A percentile compares a stretch with the other conserved stretches of the same genome.
phyloP scores from a whole-genome alignment of 2,329 filamentous ascomycete species.

The Phaeoacremonium minimum region DNA sequence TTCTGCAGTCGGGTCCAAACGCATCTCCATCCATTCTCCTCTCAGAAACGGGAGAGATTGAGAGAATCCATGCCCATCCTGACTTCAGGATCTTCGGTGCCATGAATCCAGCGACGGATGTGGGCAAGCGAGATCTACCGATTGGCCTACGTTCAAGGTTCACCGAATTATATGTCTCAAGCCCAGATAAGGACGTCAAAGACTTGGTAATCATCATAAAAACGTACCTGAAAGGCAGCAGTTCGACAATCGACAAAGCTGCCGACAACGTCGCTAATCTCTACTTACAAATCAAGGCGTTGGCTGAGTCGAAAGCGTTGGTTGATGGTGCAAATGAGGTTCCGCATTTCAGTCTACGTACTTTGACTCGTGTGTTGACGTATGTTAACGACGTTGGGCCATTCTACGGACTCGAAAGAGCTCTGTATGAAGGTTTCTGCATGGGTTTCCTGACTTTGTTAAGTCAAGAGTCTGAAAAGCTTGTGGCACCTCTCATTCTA shows the following conservation, averaged over 20 bases:
- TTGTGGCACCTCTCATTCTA: slow-evolving; percentile 75
- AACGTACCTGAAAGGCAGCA: slow-evolving; percentile 74
- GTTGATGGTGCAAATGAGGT: slow-evolving; percentile 95
- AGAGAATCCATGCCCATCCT: slow-evolving; percentile 82
- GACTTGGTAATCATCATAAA: slow-evolving; percentile 86
- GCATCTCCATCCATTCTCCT: slow-evolving; percentile 78
- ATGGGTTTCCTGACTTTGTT: slow-evolving; percentile 97
- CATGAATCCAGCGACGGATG: slow-evolving; percentile 98
- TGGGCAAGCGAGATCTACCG: slow-evolving; percentile 91
- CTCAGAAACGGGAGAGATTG: slow-evolving; percentile 89
- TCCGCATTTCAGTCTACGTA: slow-evolving; percentile 94
- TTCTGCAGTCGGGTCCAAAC: slow-evolving; percentile 69
- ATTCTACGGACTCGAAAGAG: slow-evolving; percentile 78
- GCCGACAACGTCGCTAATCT: slow-evolving; percentile 78
- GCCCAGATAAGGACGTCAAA: slow-evolving; percentile 80
- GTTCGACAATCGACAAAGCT: slow-evolving; percentile 67
- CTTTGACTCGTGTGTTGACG: slow-evolving; percentile 81
- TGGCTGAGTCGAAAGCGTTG: slow-evolving; percentile 76
- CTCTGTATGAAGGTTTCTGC: slow-evolving; percentile 90
- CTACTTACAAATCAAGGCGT: slow-evolving; percentile 80
- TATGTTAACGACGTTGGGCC: slow-evolving; percentile 84
- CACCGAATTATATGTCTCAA: slow-evolving; percentile 91
- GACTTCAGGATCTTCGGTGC: slow-evolving; percentile 96
- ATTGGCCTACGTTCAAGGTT: slow-evolving; percentile 87
- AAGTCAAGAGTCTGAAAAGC: slow-evolving; percentile 72